Conservation (phyloP, 2,329 filamentous ascomycete genomes). For the Claviceps capensis region DNA sequence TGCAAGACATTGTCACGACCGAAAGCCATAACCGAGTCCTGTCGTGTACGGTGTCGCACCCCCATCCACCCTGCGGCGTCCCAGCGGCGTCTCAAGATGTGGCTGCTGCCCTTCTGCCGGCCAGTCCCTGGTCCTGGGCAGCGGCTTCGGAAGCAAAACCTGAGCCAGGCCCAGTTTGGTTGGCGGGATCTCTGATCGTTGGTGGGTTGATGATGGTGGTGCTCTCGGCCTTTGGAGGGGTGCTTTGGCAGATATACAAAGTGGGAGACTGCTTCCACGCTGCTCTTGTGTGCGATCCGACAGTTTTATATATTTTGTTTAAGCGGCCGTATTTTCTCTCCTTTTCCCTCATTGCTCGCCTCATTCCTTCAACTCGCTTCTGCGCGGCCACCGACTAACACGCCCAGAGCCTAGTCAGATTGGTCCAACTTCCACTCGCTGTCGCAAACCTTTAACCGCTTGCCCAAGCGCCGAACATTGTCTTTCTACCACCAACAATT, state of each 20-base stretch:
- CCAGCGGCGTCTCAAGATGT: too few relatives aligned
- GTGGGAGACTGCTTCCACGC: neutral
- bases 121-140: neutral
- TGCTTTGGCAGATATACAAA: neutral
- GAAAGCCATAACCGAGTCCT: too few relatives aligned
- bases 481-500: neutral
- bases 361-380: neutral
- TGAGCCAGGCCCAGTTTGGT: neutral
- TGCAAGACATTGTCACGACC: neutral
- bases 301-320: neutral
- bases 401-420: neutral
- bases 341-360: neutral
- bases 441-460: neutral
- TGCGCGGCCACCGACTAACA: neutral
- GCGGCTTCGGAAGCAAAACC: neutral
- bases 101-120: neutral
- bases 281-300: neutral
- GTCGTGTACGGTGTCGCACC: too few relatives aligned
- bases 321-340: neutral
- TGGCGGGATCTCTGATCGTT: neutral
- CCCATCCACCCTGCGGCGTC: too few relatives aligned
- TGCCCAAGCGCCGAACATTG: neutral
- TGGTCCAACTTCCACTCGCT: neutral
- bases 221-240: neutral
- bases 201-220: neutral